phyloP scores from a whole-genome alignment of 768 basidiomycete genomes.

The Pholiota molesta region DNA sequence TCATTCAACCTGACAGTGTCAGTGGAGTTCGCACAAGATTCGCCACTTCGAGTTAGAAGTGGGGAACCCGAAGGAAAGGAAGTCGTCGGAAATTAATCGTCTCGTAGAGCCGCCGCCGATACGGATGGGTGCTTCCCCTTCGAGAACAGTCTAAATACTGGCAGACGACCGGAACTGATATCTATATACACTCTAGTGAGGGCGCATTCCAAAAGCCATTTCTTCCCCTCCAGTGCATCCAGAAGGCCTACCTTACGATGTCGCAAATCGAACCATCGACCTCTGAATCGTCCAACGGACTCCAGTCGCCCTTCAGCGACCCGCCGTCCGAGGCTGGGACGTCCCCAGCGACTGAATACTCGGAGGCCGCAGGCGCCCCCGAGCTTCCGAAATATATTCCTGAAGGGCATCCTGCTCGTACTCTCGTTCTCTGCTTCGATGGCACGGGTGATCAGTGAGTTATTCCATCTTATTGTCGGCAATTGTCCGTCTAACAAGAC shows the following conservation, averaged over 20 bases:
- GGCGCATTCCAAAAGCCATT: background rate
- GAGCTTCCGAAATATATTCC: slow-evolving; percentile 16
- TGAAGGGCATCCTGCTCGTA: slow-evolving; percentile 21
- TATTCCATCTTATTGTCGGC: slow-evolving; percentile 11
- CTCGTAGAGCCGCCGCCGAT: background rate
- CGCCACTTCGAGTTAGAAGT: background rate
- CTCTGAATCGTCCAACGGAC: background rate
- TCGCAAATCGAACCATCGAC: background rate
- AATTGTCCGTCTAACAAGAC: background rate
- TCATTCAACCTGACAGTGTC: background rate
- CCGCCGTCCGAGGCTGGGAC: background rate
- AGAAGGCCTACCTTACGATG: background rate
- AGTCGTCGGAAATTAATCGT: background rate
- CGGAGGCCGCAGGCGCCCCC: background rate
- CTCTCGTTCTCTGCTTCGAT: slow-evolving; percentile 65
- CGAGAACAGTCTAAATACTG: background rate
- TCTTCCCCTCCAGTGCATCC: background rate
- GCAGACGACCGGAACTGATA: background rate
- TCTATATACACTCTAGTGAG: background rate
- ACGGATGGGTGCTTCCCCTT: background rate
- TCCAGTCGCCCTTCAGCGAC: background rate
- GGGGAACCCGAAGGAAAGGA: too few relatives aligned
- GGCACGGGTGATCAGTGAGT: slow-evolving; percentile 48
- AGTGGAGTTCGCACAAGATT: background rate
- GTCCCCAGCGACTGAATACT: background rate